Base-by-base conservation (phyloP, 2,329 filamentous ascomycete species). In the Colletotrichum sp. region DNA sequence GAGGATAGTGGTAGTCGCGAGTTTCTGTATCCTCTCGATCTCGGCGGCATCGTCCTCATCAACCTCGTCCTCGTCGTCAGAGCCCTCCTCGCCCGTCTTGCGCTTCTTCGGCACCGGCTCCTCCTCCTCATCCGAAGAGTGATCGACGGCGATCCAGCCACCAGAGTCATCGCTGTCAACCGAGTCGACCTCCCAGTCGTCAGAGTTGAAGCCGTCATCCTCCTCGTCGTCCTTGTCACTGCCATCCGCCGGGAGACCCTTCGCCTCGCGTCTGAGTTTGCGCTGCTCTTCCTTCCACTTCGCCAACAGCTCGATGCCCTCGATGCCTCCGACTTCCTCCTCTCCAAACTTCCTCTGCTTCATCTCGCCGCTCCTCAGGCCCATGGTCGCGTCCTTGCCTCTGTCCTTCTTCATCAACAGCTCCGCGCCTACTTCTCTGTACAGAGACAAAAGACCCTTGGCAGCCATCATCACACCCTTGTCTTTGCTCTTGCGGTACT, bases 381-480 rank as follows among this genome's bases (percentile, higher is more conserved):
- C 93, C 83, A 99, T 96, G 1, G 95, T 92, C 15, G 97, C 97
- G 69, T 96, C 93, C 87, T 98, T 98, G 81, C 97, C 97, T 80
- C 97, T 92, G 83, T 98, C 97, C 82, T 94, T 92, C 89, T 95
- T 98, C 85, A 94, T 94, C 76, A 99, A 88, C 87, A 99, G 91
- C 79, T 98, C 95, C 0, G 97, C 95, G 44, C 94, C 96, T 16
- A 98, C 94, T 82, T 99, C 96, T 79, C 97, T 90, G 87, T 98
- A 99, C 8, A 99, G 89, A 28, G 95, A 95, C 57, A 99, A 88
- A 8, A 99, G 88, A 78, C 97, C 96, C 84, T 97, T 96, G 16
- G 96, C 96, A 9, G 97, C 97, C 97, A 99, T 99, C 91, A 98
- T 96, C n/a, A 97, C 95, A 76, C 96, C 96, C 88, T 99, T 99